Evolutionary conservation across 495 filamentous ascomycete genomes (phyloP).

Genomic region (Penicillium macrosclerotiorum): DNA sequence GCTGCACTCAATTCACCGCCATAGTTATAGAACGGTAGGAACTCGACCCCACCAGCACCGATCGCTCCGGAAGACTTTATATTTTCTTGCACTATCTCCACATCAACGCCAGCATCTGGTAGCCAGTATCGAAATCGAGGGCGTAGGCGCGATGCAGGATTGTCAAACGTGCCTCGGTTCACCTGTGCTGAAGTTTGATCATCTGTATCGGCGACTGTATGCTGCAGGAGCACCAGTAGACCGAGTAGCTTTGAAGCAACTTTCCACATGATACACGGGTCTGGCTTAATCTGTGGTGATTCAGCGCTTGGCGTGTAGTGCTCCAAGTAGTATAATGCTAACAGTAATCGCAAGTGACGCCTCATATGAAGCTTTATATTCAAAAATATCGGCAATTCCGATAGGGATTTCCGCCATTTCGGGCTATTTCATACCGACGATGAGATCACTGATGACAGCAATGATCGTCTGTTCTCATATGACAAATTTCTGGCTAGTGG

Average conservation of each 20-base stretch:
- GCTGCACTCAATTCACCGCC: slow-evolving; percentile 10
- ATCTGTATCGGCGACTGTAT: slow-evolving; percentile 10
- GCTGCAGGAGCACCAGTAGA: slow-evolving; percentile 9
- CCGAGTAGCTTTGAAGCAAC: background rate
- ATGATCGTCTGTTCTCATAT: background rate
- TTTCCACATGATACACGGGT: slow-evolving; percentile 11
- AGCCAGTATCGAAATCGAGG: slow-evolving; percentile 38
- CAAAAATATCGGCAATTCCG: background rate
- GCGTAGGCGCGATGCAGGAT: slow-evolving; percentile 20
- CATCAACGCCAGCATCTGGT: slow-evolving; percentile 42
- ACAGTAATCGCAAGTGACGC: no score
- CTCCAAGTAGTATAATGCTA: no score
- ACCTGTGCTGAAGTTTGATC: slow-evolving; percentile 13
- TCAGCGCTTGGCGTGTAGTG: no score
- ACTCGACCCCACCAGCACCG: slow-evolving; percentile 44
- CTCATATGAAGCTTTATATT: background rate
- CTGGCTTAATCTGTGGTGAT: no score
- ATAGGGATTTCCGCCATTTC: background rate
- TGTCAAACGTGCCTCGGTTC: slow-evolving; percentile 24
- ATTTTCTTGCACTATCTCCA: slow-evolving; percentile 26
- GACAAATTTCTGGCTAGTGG: no score
- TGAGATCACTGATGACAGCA: background rate
- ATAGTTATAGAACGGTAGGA: slow-evolving; percentile 43
- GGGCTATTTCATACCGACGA: slow-evolving; percentile 3
- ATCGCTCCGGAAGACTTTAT: slow-evolving; percentile 29